phyloP scores from a whole-genome alignment of 306 rosid genomes.

The Cicer judaicum region DNA sequence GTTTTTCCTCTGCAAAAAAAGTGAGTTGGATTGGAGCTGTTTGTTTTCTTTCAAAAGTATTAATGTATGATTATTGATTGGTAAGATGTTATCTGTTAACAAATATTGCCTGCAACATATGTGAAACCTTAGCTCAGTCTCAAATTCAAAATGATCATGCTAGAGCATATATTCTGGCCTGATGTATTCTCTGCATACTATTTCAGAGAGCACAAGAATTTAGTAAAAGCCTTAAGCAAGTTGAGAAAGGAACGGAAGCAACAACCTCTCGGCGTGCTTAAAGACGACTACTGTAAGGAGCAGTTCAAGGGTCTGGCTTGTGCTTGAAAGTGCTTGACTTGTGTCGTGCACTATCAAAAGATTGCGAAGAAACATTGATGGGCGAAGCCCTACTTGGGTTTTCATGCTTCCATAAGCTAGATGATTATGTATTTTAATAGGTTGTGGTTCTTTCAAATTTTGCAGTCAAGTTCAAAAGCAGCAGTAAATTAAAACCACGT shows the following conservation, averaged over 20 bases:
- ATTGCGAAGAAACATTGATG: slow-evolving; percentile 56
- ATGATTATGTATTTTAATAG: slow-evolving; percentile 57
- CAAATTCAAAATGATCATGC: slow-evolving; percentile 27
- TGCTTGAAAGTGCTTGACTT: slow-evolving; percentile 41
- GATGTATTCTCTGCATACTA: slow-evolving; percentile 27
- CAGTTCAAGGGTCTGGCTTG: slow-evolving; percentile 45
- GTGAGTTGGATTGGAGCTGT: slow-evolving; percentile 18
- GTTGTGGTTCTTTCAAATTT: slow-evolving; percentile 63
- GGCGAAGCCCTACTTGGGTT: slow-evolving; percentile 47
- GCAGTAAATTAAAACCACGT: slow-evolving; percentile 51
- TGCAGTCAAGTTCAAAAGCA: slow-evolving; percentile 51
- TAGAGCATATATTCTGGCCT: slow-evolving; percentile 7
- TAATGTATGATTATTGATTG: slow-evolving; percentile 3
- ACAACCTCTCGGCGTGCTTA: slow-evolving; percentile 45
- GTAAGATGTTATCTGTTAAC: background rate
- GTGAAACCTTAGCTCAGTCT: slow-evolving; percentile 31
- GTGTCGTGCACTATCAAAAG: slow-evolving; percentile 47
- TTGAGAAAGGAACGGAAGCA: slow-evolving; percentile 60
- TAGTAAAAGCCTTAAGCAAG: slow-evolving; percentile 61
- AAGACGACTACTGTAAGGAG: slow-evolving; percentile 47
- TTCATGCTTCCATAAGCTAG: slow-evolving; percentile 50
- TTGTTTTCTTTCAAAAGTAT: background rate
- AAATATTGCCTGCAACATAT: background rate
- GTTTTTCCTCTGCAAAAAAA: background rate
- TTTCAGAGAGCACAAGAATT: slow-evolving; percentile 79